Evolutionary conservation across 768 basidiomycete species (phyloP).

Genomic region (Psilocybe cubensis): DNA sequence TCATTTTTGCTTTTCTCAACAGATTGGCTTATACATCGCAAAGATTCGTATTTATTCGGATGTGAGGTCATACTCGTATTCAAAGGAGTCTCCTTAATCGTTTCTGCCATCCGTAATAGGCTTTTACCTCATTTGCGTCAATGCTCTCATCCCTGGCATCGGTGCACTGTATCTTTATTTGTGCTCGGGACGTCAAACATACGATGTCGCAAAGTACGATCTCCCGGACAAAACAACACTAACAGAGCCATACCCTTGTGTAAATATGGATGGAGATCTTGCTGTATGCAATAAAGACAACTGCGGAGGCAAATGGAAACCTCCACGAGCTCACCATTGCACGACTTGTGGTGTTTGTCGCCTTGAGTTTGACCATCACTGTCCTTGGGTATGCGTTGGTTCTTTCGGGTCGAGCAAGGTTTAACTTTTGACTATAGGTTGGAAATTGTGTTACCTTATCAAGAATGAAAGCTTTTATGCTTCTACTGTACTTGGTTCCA

Average conservation of each 20-base stretch:
- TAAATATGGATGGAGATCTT: conserved; percentile 34
- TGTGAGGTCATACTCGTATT: conserved; percentile 17
- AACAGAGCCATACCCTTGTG: conserved; percentile 44
- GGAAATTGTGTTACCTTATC: background rate
- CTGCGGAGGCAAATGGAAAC: conserved; percentile 44
- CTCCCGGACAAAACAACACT: conserved; percentile 34
- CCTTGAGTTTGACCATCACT: conserved; percentile 49
- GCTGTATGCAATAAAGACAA: conserved; percentile 34
- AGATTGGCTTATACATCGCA: conserved; percentile 32
- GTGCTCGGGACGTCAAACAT: conserved; percentile 33
- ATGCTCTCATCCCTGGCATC: conserved; percentile 27
- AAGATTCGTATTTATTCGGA: conserved; percentile 21
- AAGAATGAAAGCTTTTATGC: conserved; percentile 43
- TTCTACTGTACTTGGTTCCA: conserved; percentile 34
- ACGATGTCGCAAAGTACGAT: conserved; percentile 32
- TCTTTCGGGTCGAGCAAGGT: background rate
- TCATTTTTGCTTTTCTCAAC: conserved; percentile 20
- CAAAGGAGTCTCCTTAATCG: background rate
- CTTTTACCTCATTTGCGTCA: conserved; percentile 32
- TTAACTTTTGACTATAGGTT: background rate
- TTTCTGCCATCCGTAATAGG: conserved; percentile 17
- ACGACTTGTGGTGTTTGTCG: conserved; percentile 48
- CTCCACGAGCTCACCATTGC: conserved; percentile 48
- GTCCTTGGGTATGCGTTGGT: conserved; percentile 41
- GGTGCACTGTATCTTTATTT: conserved; percentile 38